Evolutionary conservation across 2,329 filamentous ascomycete species (phyloP), one percentile per base, ranked within the genome.

Genomic region (Paecilomyces sp.): DNA sequence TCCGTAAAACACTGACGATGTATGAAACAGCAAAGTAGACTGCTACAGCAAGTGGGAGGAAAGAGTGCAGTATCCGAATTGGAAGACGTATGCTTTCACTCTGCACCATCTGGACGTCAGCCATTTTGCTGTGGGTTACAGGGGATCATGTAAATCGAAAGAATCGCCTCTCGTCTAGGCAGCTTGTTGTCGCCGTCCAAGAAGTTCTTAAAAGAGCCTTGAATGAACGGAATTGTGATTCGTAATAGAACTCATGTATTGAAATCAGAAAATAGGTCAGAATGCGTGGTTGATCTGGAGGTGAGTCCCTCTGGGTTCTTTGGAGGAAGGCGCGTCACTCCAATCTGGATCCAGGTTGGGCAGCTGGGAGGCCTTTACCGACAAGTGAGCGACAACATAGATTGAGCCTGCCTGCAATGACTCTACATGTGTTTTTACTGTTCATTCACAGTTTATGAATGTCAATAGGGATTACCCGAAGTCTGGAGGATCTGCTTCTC

Each of bases 21-120:
- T 79, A 80, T 8, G 85, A 76, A 57, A 79, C 62, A 56, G 82
- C 70, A 69, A 86, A 89, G 72, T 83, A 88, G 58, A 77, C 55
- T 65, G 87, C 86, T 60, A 86, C 72, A 22, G 78, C 60, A 9
- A 81, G 76, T 11, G 87, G 85, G n/a, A 65, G 18, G 18, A 59
- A 56, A 12, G 59, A 58, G 33, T 62, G 59, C 24, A 66, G 41
- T 36, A 53, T 34, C 55, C 56, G 56, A 47, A 63, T 54, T 28
- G 57, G 54, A 15, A 34, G 31, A 15, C 60, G 34, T 47, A 56
- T 56, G 30, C 31, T 54, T 18, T 3, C 53, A 41, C 56, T 36
- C 11, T 52, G n/a, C 7, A 57, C 50, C n/a, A 11, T n/a, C n/a
- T 54, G 24, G 22, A 33, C 33, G 22, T 12, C 15, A 22, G 55